Evolutionary conservation across 768 basidiomycete genomes (phyloP).

Genomic region (Trichaptum fuscoviolaceum): DNA sequence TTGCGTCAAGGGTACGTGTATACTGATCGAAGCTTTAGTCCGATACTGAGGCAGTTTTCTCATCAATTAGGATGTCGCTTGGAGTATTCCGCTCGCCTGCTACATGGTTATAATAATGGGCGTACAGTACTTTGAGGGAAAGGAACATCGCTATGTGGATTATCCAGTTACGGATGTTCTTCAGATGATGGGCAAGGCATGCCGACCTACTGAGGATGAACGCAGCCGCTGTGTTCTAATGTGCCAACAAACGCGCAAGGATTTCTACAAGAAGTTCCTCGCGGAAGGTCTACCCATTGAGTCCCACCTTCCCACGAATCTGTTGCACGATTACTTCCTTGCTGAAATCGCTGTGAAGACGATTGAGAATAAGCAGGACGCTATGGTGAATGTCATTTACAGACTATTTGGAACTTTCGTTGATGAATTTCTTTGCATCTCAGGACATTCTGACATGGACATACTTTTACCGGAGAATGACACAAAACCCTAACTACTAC

Average conservation of each 20-base stretch:
- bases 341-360: conserved; percentile 98
- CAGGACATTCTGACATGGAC: conserved; percentile 98
- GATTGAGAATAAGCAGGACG: conserved; percentile 98
- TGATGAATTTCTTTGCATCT: not conserved
- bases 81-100: conserved; percentile 89
- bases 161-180: conserved; percentile 98
- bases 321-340: conserved; percentile 95
- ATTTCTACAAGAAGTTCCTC: conserved; percentile 99
- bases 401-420: not conserved
- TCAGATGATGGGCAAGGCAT: conserved; percentile 99
- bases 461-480: conserved; percentile 96
- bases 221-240: conserved; percentile 92
- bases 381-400: conserved; percentile 55
- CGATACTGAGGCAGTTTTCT: not conserved
- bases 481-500: conserved; percentile 95
- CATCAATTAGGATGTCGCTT: conserved; percentile 75
- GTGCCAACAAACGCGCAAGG: conserved; percentile 96
- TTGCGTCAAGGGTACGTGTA: conserved; percentile 78
- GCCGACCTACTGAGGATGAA: conserved; percentile 82
- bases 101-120: conserved; percentile 99
- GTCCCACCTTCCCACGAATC: conserved; percentile 84
- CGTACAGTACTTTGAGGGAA: conserved; percentile 94
- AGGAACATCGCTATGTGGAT: conserved; percentile 96
- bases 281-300: conserved; percentile 97
- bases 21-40: not conserved